Percentiles rank a stretch among this genome's conserved stretches.
phyloP scores from a whole-genome alignment of 352 stramenopile species.

The Phytophthora melonis region DNA sequence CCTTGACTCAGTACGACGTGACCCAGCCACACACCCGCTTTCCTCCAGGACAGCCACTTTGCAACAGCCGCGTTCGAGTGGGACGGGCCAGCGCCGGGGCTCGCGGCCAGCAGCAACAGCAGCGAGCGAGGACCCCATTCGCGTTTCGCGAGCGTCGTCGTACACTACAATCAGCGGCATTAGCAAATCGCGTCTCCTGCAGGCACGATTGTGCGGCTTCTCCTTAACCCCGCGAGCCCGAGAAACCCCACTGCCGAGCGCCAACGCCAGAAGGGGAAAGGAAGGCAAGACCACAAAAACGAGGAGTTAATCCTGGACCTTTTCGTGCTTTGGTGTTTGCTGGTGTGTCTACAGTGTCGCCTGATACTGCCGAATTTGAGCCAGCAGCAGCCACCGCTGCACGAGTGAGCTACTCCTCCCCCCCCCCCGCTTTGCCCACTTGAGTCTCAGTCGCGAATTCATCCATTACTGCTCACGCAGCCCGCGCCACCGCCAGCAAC shows the following conservation, averaged over 20 bases:
- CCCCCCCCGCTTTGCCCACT: conserved; percentile 21
- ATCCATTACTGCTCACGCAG: conserved; percentile 42
- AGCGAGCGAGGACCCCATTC: conserved; percentile 12
- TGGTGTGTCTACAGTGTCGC: conserved; percentile 23
- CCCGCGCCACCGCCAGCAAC: neutral
- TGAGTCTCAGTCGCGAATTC: conserved; percentile 51
- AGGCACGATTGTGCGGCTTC: conserved; percentile 42
- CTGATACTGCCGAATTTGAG: conserved; percentile 44
- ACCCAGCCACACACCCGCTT: conserved; percentile 32
- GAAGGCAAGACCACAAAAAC: conserved; percentile 45
- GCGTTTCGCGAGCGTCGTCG: conserved; percentile 15
- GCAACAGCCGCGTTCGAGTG: conserved; percentile 30
- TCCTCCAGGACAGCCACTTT: conserved; percentile 43
- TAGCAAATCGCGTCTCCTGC: conserved; percentile 39
- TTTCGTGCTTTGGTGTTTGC: conserved; percentile 22
- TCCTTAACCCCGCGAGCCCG: conserved; percentile 40
- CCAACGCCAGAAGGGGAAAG: conserved; percentile 52
- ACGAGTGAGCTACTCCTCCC: conserved; percentile 2
- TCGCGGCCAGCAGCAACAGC: conserved; percentile 13
- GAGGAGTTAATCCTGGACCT: conserved; percentile 40
- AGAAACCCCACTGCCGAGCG: conserved; percentile 37
- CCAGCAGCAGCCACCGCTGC: conserved; percentile 27
- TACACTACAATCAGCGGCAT: conserved; percentile 42
- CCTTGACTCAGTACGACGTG: neutral
- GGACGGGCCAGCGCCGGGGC: conserved; percentile 23